Evolutionary conservation across 192 early-diverging fungal species (phyloP).

Genomic region (Geosiphon pyriformis): DNA sequence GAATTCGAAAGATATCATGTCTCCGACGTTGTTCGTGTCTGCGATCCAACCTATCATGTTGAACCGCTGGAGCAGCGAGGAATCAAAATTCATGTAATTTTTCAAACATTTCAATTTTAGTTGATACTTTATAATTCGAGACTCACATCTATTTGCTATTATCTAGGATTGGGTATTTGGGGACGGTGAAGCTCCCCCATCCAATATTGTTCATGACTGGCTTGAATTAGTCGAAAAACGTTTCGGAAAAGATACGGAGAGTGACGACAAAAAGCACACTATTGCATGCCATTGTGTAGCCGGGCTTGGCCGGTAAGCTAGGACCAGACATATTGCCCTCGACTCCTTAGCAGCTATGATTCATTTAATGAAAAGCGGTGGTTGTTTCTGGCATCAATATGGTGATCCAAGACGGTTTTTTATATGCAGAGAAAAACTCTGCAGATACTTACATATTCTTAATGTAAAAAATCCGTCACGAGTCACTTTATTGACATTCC

Average conservation of each 20-base stretch:
- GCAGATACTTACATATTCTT: no score
- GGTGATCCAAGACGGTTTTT: no score
- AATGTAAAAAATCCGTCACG: no score
- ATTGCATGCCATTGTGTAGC: constrained; percentile 78
- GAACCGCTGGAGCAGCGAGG: constrained; percentile 45
- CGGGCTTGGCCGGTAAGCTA: constrained; percentile 61
- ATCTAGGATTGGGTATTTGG: constrained; percentile 60
- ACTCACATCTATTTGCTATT: not conserved
- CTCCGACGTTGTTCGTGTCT: constrained; percentile 77
- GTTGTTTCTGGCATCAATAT: no score
- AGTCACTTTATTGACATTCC: no score
- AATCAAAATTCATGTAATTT: constrained; percentile 60
- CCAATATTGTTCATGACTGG: constrained; percentile 56
- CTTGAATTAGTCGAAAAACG: constrained; percentile 56
- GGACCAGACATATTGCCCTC: not conserved
- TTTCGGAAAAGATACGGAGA: constrained; percentile 32
- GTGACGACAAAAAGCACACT: constrained; percentile 22
- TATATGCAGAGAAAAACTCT: no score
- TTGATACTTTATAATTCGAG: not conserved
- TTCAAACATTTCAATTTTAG: constrained; percentile 1
- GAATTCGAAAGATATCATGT: constrained; percentile 63
- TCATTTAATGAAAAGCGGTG: no score
- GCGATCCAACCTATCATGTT: constrained; percentile 76
- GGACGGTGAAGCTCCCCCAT: constrained; percentile 67
- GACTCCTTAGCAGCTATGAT: no score